A percentile compares a stretch with the other conserved stretches of the same genome.
These are phyloP conservation scores for Diaporthe helianthi DNA, from an alignment of 2,329 filamentous ascomycete genomes.

Conservation along the genomic window DNA sequence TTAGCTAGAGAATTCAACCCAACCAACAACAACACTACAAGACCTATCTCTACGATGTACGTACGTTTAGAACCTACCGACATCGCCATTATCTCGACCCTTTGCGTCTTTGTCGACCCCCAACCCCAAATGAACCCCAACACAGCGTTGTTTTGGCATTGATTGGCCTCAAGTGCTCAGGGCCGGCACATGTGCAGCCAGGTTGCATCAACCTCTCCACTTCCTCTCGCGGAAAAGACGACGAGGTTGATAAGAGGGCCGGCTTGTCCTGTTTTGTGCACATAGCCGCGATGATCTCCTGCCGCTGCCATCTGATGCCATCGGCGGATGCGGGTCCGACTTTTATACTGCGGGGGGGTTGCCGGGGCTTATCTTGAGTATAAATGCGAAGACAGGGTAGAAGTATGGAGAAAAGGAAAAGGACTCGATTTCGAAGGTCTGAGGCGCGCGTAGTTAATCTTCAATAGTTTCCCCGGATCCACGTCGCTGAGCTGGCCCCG, in stretches of 20 bases:
- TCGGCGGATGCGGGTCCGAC: not conserved
- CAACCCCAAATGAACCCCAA: not conserved
- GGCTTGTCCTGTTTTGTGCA: not conserved
- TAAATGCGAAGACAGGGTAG: not conserved
- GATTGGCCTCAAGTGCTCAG: not conserved
- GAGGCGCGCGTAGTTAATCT: not conserved
- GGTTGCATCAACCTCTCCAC: conserved; percentile 9
- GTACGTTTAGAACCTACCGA: no score
- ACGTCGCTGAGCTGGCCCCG: no score
- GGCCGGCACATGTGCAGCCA: no score
- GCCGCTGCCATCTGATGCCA: conserved; percentile 10
- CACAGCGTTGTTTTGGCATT: not conserved
- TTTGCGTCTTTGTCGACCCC: not conserved
- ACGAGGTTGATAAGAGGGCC: conserved; percentile 1
- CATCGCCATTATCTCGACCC: not conserved
- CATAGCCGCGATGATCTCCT: conserved; percentile 11
- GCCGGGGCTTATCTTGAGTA: not conserved
- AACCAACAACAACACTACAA: no score
- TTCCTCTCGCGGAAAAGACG: not conserved
- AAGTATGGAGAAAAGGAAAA: no score
- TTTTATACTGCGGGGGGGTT: not conserved
- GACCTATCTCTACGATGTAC: no score
- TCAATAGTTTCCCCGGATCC: no score
- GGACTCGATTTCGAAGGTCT: not conserved
- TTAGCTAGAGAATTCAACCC: no score